phyloP scores from a whole-genome alignment of 768 basidiomycete species.

The Kwoniella sp. region DNA sequence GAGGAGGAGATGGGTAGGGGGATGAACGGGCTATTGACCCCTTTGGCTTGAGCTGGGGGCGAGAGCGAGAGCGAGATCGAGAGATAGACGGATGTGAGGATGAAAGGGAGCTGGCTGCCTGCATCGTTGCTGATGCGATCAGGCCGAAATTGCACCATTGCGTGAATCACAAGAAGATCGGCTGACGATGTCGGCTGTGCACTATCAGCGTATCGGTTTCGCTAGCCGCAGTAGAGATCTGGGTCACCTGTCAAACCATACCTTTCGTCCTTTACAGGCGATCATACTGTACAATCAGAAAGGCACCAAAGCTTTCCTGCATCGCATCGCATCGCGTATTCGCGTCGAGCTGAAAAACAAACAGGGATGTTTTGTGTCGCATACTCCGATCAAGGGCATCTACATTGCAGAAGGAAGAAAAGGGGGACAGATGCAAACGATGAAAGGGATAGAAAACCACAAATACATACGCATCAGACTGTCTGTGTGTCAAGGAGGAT shows the following conservation, averaged over 20 bases:
- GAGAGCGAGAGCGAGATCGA: neutral
- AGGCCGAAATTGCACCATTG: no score
- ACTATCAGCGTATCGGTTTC: no score
- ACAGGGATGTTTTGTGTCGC: neutral
- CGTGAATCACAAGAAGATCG: no score
- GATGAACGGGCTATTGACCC: neutral
- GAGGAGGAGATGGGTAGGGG: no score
- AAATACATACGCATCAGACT: neutral
- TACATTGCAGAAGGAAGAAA: neutral
- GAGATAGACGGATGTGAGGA: neutral
- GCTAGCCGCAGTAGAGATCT: no score
- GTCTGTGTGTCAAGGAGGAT: neutral
- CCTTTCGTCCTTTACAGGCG: no score
- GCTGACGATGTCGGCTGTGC: no score
- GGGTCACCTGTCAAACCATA: no score
- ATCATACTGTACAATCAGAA: no score
- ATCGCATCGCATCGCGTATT: neutral
- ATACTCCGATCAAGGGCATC: neutral
- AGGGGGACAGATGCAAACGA: no score
- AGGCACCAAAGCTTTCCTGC: no score
- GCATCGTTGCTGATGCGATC: no score
- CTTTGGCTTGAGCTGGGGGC: neutral
- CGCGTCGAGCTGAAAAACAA: neutral
- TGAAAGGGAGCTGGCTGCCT: neutral
- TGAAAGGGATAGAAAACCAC: neutral